These are phyloP conservation scores for Phytopythium oedochilum DNA, from an alignment of 352 stramenopile species.

Conservation along the genomic window DNA sequence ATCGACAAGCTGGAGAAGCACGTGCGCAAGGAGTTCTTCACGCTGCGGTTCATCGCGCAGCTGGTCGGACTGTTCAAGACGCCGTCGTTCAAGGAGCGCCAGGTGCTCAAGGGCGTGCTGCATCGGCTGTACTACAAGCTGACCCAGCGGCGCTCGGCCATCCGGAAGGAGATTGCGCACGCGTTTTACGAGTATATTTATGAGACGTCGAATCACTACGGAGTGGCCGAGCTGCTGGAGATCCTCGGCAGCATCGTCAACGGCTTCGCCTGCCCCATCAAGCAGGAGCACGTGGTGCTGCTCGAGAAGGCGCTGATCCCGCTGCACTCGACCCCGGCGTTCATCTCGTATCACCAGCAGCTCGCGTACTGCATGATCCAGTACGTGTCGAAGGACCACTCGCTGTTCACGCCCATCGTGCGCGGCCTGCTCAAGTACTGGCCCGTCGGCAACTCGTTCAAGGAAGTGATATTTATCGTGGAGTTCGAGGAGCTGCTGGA, in stretches of 20 bases:
- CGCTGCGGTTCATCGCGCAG: constrained; percentile 72
- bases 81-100: constrained; percentile 82
- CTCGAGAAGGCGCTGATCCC: constrained; percentile 83
- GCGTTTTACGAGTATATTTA: constrained; percentile 92
- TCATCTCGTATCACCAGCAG: constrained; percentile 87
- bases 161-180: constrained; percentile 86
- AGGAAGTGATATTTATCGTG: constrained; percentile 87
- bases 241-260: constrained; percentile 89
- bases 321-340: constrained; percentile 79
- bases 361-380: constrained; percentile 89
- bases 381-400: constrained; percentile 87
- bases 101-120: constrained; percentile 83
- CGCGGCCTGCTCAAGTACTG: constrained; percentile 78
- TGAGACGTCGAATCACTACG: constrained; percentile 87
- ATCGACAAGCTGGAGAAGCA: constrained; percentile 89
- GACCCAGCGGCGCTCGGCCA: constrained; percentile 80
- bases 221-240: constrained; percentile 83
- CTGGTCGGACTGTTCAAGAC: constrained; percentile 85
- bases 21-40: constrained; percentile 83
- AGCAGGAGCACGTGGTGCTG: constrained; percentile 84
- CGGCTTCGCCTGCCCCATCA: constrained; percentile 87
- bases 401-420: constrained; percentile 80
- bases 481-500: constrained; percentile 88
- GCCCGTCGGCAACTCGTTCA: constrained; percentile 85
- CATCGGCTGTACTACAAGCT: constrained; percentile 90